Evolutionary conservation across 2,329 filamentous ascomycete genomes (phyloP).

Genomic region (Emergomyces africanus): DNA sequence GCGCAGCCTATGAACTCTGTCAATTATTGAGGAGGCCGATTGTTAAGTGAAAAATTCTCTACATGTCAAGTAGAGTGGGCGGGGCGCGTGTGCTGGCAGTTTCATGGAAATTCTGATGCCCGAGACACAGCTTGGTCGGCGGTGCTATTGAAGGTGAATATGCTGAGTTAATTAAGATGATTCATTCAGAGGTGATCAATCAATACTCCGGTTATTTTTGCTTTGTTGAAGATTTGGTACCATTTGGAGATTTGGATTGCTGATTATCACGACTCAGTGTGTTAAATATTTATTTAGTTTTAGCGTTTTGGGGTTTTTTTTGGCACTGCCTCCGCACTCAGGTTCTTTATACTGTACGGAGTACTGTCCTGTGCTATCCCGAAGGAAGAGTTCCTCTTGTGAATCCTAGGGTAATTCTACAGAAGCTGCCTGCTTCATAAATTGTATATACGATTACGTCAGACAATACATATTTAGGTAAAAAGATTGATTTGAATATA

Average conservation of each 20-base stretch:
- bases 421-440: background rate
- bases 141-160: background rate
- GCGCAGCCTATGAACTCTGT: background rate
- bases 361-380: no score
- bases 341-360: no score
- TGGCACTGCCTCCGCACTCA: no score
- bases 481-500: background rate
- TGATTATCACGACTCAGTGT: background rate
- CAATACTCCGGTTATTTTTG: background rate
- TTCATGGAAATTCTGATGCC: background rate
- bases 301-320: background rate
- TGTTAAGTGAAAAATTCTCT: background rate
- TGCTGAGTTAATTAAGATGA: background rate
- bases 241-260: background rate
- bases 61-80: background rate
- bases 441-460: background rate
- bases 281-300: no score
- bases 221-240: background rate
- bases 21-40: background rate
- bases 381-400: background rate
- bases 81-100: background rate
- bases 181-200: background rate
- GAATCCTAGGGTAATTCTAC: no score
- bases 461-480: background rate
- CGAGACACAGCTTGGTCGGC: background rate